These are phyloP conservation scores for Paraurostyla sp. DNA, from an alignment of 73 alveolate species.

Conservation along the genomic window DNA sequence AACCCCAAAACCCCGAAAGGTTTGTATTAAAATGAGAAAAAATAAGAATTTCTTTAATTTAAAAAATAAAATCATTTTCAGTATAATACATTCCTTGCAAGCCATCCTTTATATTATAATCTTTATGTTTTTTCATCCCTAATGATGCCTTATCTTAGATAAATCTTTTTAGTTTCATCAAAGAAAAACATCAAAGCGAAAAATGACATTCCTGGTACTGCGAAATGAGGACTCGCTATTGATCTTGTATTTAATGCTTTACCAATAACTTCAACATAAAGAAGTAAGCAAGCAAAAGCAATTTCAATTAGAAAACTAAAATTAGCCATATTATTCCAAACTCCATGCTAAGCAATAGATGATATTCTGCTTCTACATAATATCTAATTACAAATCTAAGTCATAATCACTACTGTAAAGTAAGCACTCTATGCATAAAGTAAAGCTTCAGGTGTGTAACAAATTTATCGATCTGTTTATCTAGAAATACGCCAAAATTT, in stretches of 20 bases:
- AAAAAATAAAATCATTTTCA: too few species aligned
- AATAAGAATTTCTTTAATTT: too few species aligned
- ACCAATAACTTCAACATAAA: slow-evolving; percentile 1
- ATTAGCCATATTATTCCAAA: slow-evolving; percentile 7
- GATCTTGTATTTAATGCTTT: slow-evolving; percentile 42
- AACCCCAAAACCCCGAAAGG: too few species aligned
- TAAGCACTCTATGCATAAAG: slow-evolving; percentile 92
- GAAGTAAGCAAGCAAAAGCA: slow-evolving; percentile 4
- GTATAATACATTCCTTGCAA: slow-evolving; percentile 53
- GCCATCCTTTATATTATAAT: slow-evolving; percentile 48
- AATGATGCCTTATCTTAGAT: slow-evolving; percentile 49
- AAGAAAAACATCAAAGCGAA: slow-evolving; percentile 31
- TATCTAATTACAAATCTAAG: slow-evolving; percentile 83
- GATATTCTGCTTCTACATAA: slow-evolving; percentile 80
- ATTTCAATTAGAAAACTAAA: slow-evolving; percentile 60
- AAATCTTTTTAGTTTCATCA: slow-evolving; percentile 69
- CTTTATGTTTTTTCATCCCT: background rate
- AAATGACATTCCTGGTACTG: slow-evolving; percentile 61
- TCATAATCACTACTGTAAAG: slow-evolving; percentile 81
- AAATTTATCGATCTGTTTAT: slow-evolving; percentile 35
- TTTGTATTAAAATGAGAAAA: too few species aligned
- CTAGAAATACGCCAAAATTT: slow-evolving; percentile 48
- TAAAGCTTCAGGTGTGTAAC: slow-evolving; percentile 94
- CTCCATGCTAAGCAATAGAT: slow-evolving; percentile 52
- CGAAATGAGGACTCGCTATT: slow-evolving; percentile 62